Conservation (phyloP, 2,329 filamentous ascomycete genomes). For the Zasmidium angulare region DNA sequence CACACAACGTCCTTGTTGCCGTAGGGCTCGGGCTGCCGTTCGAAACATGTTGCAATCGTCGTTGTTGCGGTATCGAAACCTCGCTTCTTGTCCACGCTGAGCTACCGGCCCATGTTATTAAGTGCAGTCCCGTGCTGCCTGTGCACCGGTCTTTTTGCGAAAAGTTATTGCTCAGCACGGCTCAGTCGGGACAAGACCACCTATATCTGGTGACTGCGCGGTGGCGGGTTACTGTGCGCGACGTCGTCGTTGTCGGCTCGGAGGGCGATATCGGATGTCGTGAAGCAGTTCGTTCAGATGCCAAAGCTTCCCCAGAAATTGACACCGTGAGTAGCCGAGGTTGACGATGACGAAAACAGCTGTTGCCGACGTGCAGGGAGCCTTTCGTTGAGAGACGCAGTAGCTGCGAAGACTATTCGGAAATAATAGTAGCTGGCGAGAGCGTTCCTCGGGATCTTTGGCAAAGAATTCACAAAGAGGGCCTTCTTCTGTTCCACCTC, state of each 20-base stretch:
- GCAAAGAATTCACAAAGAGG: background rate
- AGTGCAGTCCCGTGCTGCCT: background rate
- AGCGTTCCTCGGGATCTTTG: background rate
- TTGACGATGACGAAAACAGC: background rate
- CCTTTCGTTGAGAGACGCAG: background rate
- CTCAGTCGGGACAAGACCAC: background rate
- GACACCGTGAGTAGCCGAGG: background rate
- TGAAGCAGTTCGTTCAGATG: background rate
- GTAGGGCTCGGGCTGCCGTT: constrained; percentile 28
- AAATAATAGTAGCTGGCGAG: constrained; percentile 1
- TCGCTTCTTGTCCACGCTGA: background rate
- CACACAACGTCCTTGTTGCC: constrained; percentile 29
- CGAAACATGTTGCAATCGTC: constrained; percentile 26
- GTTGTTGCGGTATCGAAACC: too few relatives aligned
- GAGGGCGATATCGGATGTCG: constrained; percentile 6
- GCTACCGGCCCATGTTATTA: constrained; percentile 6
- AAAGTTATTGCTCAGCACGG: background rate
- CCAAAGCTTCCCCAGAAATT: background rate
- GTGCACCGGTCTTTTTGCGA: constrained; percentile 14
- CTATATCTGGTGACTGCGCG: background rate
- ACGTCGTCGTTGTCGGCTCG: background rate
- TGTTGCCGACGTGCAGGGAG: background rate
- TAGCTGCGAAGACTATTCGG: constrained; percentile 6
- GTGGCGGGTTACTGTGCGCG: background rate
- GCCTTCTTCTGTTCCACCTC: background rate